phyloP scores from a whole-genome alignment of 257 asterid genomes.

The Gentiana macrophylla region DNA sequence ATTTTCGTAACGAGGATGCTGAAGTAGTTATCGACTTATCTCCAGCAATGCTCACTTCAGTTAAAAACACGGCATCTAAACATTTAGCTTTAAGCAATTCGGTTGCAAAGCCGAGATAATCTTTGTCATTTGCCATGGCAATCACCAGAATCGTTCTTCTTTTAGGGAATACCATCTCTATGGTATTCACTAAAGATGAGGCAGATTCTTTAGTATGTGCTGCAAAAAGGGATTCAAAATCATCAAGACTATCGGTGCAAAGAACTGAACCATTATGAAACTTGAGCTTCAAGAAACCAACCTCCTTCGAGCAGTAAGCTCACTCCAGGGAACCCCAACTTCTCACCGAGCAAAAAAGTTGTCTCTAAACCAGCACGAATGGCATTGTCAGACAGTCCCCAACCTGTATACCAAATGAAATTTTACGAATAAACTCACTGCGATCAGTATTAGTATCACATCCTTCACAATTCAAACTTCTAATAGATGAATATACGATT shows the following conservation, averaged over 20 bases:
- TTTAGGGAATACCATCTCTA: conserved; percentile 47
- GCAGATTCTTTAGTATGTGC: conserved; percentile 98
- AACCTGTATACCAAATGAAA: conserved; percentile 29
- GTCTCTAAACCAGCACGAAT: conserved; percentile 70
- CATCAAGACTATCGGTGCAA: conserved; percentile 1
- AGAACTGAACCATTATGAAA: neutral
- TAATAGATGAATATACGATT: neutral
- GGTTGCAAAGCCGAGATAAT: conserved; percentile 71
- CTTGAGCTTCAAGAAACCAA: conserved; percentile 11
- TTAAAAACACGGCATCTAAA: conserved; percentile 61
- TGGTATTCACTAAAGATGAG: conserved; percentile 51
- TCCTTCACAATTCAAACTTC: neutral
- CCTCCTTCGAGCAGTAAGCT: conserved; percentile 87
- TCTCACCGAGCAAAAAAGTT: conserved; percentile 57
- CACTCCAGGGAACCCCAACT: conserved; percentile 55
- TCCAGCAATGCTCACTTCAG: conserved; percentile 72
- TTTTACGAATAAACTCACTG: too few relatives aligned
- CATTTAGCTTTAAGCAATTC: conserved; percentile 54
- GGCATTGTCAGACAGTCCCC: conserved; percentile 53
- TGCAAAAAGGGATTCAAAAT: conserved; percentile 18
- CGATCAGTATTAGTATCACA: too few relatives aligned
- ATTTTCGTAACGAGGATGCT: conserved; percentile 37
- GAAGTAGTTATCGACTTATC: conserved; percentile 52
- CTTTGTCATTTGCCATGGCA: conserved; percentile 96
- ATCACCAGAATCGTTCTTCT: conserved; percentile 60